Conservation (phyloP, 106 monocot genomes). For the Allium cepa region DNA sequence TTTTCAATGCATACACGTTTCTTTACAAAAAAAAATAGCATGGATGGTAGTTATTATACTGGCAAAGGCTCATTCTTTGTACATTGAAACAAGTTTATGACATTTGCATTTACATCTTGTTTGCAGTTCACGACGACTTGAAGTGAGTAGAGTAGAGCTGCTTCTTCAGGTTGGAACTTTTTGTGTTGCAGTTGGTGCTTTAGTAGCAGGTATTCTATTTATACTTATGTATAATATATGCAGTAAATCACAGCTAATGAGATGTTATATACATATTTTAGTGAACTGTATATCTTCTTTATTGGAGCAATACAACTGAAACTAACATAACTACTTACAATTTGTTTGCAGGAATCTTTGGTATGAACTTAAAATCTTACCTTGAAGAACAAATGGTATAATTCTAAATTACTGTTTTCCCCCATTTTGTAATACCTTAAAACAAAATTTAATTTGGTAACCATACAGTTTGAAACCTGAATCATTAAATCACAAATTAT, state of each 20-base stretch:
- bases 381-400: constrained; percentile 82
- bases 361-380: constrained; percentile 94
- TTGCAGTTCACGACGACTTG: constrained; percentile 81
- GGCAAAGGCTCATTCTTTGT: neutral
- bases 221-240: neutral
- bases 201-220: constrained; percentile 54
- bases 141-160: constrained; percentile 86
- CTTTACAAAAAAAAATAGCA: neutral
- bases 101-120: neutral
- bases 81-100: neutral
- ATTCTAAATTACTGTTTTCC: no score
- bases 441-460: no score
- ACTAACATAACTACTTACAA: no score
- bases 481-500: no score
- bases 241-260: no score
- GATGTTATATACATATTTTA: no score
- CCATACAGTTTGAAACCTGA: no score
- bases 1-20: neutral
- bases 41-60: neutral
- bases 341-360: constrained; percentile 71
- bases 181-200: constrained; percentile 91
- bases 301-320: no score
- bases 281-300: no score
- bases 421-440: no score
- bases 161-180: constrained; percentile 98